Evolutionary conservation across 2,329 filamentous ascomycete species (phyloP).

Genomic region (Alternaria sp.): DNA sequence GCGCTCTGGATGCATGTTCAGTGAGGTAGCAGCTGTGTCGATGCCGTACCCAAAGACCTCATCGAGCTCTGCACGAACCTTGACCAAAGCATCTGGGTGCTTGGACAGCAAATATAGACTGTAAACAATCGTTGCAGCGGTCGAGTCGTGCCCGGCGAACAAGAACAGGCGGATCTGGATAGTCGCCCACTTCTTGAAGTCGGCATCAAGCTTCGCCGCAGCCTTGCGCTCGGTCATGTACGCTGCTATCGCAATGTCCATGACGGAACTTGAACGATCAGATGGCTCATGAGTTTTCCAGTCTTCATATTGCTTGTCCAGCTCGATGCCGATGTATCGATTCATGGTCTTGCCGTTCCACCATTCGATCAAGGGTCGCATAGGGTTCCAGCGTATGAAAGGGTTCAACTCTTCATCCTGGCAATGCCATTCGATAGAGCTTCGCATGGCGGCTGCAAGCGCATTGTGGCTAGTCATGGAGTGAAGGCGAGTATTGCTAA

Average conservation of each 20-base stretch:
- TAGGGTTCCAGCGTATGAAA: constrained; percentile 16
- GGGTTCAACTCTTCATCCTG: constrained; percentile 20
- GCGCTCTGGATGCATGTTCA: constrained; percentile 33
- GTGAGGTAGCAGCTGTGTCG: constrained; percentile 13
- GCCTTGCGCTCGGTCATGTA: constrained; percentile 18
- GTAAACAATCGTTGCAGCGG: constrained; percentile 45
- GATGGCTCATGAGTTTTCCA: neutral
- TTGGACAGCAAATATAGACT: constrained; percentile 36
- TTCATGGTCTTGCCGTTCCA: constrained; percentile 24
- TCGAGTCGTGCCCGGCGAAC: constrained; percentile 50
- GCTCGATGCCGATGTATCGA: neutral
- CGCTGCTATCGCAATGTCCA: constrained; percentile 20
- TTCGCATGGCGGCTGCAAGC: constrained; percentile 16
- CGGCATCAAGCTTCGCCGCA: constrained; percentile 23
- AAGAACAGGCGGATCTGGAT: constrained; percentile 22
- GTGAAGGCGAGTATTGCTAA: constrained; percentile 21
- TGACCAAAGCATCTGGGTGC: constrained; percentile 32
- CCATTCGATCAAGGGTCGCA: constrained; percentile 16
- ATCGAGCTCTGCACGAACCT: constrained; percentile 42
- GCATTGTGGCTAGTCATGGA: constrained; percentile 18
- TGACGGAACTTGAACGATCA: constrained; percentile 18
- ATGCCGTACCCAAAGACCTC: constrained; percentile 38
- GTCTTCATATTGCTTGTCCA: no score
- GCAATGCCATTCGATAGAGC: constrained; percentile 15
- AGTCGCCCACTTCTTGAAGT: constrained; percentile 27